Conservation (phyloP, 139 green algal genomes). For the Zygnema cylindricum region DNA sequence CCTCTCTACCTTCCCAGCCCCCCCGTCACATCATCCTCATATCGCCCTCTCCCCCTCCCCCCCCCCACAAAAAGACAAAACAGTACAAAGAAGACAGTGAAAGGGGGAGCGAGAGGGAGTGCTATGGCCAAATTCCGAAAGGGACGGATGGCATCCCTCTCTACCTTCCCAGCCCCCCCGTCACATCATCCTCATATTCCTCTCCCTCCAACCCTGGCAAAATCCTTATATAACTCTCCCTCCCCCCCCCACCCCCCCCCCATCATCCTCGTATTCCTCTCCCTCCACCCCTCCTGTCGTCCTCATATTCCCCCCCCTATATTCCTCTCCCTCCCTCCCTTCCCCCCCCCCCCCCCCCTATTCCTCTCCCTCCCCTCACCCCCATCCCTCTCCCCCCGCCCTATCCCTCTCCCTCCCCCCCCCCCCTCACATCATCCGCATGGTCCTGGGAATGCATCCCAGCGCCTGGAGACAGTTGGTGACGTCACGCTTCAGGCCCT, state of each 20-base stretch:
- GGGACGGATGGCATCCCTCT: too few relatives aligned
- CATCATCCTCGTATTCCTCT: neutral
- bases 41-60: too few relatives aligned
- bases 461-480: conserved; percentile 61
- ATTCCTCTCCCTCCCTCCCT: neutral
- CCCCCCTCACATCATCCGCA: conserved; percentile 75
- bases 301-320: neutral
- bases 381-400: neutral
- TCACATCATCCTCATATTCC: too few relatives aligned
- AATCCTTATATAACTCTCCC: too few relatives aligned
- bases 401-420: neutral
- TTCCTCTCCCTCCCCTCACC: neutral
- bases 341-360: neutral
- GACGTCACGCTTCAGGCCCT: conserved; percentile 3
- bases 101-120: neutral
- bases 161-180: too few relatives aligned
- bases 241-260: neutral
- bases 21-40: too few relatives aligned
- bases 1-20: too few relatives aligned
- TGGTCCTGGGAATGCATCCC: conserved; percentile 75
- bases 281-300: neutral
- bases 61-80: too few relatives aligned
- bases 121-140: too few relatives aligned
- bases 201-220: too few relatives aligned
- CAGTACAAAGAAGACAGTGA: neutral